Evolutionary conservation across 2,329 filamentous ascomycete genomes (phyloP).

Genomic region (Cercospora nicotianae): DNA sequence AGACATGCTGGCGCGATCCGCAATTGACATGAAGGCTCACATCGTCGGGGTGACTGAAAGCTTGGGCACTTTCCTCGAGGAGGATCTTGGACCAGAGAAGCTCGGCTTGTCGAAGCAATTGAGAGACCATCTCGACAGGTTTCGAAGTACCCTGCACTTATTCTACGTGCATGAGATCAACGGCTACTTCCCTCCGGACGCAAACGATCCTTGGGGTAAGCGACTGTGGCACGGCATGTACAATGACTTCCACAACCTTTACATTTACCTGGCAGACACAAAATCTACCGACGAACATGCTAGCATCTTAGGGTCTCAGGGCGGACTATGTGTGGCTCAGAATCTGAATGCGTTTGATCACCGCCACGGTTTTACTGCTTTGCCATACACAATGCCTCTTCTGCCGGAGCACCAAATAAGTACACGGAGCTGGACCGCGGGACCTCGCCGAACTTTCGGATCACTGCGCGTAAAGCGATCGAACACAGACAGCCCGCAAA

Average conservation of each 20-base stretch:
- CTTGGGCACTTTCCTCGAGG: slow-evolving; percentile 67
- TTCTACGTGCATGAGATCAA: slow-evolving; percentile 65
- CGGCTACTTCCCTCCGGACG: slow-evolving; percentile 69
- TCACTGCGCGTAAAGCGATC: slow-evolving; percentile 13
- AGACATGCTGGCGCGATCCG: slow-evolving; percentile 63
- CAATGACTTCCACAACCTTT: slow-evolving; percentile 68
- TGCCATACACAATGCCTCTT: slow-evolving; percentile 67
- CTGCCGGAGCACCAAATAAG: slow-evolving; percentile 53
- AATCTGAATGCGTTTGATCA: slow-evolving; percentile 66
- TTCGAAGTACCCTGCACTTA: slow-evolving; percentile 66
- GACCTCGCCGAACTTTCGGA: slow-evolving; percentile 30
- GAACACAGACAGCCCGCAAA: slow-evolving; percentile 15
- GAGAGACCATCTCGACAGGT: slow-evolving; percentile 68
- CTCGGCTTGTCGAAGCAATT: slow-evolving; percentile 64
- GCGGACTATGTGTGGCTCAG: slow-evolving; percentile 70
- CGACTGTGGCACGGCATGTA: slow-evolving; percentile 62
- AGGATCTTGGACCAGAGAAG: slow-evolving; percentile 66
- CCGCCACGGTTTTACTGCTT: slow-evolving; percentile 58
- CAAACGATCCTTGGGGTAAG: slow-evolving; percentile 56
- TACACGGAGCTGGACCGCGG: slow-evolving; percentile 25
- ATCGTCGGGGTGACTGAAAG: slow-evolving; percentile 59
- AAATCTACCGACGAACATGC: slow-evolving; percentile 41
- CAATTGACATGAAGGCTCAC: slow-evolving; percentile 64
- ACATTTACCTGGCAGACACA: slow-evolving; percentile 68
- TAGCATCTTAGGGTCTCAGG: slow-evolving; percentile 48